Evolutionary conservation across 192 early-diverging fungal species (phyloP), one percentile per base, ranked within the genome.

Genomic region (Funneliformis geosporum): DNA sequence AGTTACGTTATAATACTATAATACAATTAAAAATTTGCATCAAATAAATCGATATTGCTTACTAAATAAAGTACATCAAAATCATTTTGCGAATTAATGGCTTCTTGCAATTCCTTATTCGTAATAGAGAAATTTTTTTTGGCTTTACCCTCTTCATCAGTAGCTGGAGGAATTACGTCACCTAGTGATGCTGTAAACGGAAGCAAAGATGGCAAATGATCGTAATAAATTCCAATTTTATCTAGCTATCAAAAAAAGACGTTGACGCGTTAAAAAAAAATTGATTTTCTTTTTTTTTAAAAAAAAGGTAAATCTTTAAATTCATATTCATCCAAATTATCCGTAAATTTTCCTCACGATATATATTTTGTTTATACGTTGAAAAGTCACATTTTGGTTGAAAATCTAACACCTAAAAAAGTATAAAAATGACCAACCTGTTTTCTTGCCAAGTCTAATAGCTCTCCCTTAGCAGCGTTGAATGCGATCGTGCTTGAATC

Each of bases 1-100:
- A 47, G 12, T 71, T 28, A 16, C 8, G 27, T 40, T 43, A 25
- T 47, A 44, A 38, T 71, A 6, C 42, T 16, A 44, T 46, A 5
- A 42, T 27, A 16, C 60, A 6, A 7, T 16, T 55, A 10, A 47
- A 23, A 66, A 28, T 8, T 25, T 39, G n/a, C 23, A 18, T 42
- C 21, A 8, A 47, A 25, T n/a, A 33, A 8, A 18, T n/a, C n/a
- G 42, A 40, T 47, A 61, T 39, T 46, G 79, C 73, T 62, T 85
- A 92, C 92, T 89, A 92, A 86, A 75, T 95, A 96, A 23, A 93
- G 81, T 16, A 88, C 83, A 80, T 96, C 95, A 83, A 95, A 96
- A 43, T 38, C 39, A 43, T 89, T 88, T 11, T 83, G 69, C 8
- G 87, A 88, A 0, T 75, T 80, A 33, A 95, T 81, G 21, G 91